Conservation (phyloP, 495 filamentous ascomycete species). For the Penicillium parvum region DNA sequence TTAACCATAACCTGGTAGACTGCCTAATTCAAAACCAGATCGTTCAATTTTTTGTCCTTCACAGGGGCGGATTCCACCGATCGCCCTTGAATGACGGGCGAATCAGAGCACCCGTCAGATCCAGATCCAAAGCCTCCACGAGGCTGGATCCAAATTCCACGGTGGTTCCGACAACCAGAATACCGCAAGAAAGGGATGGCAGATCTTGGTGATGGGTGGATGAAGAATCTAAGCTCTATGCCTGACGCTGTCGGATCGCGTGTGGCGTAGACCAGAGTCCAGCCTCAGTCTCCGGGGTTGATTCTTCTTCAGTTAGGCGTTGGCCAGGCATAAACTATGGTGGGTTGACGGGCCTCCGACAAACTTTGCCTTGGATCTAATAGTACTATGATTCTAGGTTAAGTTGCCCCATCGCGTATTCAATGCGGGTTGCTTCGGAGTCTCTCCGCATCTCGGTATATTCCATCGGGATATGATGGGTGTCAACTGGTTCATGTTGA, state of each 20-base stretch:
- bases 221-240: conserved; percentile 4
- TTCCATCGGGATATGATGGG: background rate
- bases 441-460: background rate
- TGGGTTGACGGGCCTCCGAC: too few relatives aligned
- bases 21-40: background rate
- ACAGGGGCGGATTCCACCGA: background rate
- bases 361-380: too few relatives aligned
- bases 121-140: conserved; percentile 11
- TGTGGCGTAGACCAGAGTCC: too few relatives aligned
- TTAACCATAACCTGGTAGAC: background rate
- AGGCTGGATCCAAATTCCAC: conserved; percentile 14
- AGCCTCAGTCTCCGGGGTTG: too few relatives aligned
- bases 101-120: conserved; percentile 6
- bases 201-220: too few relatives aligned
- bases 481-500: conserved; percentile 14
- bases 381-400: too few relatives aligned
- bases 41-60: too few relatives aligned
- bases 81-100: conserved; percentile 14
- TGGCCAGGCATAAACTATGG: too few relatives aligned
- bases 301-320: too few relatives aligned
- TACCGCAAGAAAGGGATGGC: too few relatives aligned
- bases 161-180: conserved; percentile 1
- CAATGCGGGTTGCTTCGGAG: too few relatives aligned
- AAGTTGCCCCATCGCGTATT: too few relatives aligned
- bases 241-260: conserved; percentile 1